A percentile compares a stretch with the other conserved stretches of the same genome.
phyloP scores from a whole-genome alignment of 768 basidiomycete species.

The Termitomyces sp. region DNA sequence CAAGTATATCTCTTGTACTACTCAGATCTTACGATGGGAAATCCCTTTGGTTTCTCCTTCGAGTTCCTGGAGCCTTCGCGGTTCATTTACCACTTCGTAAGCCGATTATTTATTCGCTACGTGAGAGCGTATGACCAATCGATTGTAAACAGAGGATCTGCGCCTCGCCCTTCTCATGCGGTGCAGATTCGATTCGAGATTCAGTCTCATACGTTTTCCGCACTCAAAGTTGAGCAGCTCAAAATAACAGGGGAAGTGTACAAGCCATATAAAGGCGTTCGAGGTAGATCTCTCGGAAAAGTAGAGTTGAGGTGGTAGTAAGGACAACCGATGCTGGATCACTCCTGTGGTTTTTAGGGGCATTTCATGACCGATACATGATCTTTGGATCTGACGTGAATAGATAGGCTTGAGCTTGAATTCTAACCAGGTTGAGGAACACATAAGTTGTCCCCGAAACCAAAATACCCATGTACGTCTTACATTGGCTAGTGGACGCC shows the following conservation, averaged over 20 bases:
- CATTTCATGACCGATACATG: not conserved
- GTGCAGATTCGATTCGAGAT: constrained; percentile 70
- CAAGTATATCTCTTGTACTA: not conserved
- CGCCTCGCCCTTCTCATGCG: constrained; percentile 68
- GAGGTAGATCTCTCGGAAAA: constrained; percentile 59
- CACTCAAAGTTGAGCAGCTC: constrained; percentile 81
- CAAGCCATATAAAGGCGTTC: constrained; percentile 90
- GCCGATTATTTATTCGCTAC: not conserved
- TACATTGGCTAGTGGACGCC: not conserved
- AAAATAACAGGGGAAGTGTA: constrained; percentile 74
- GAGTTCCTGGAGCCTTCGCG: constrained; percentile 66
- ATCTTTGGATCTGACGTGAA: not conserved
- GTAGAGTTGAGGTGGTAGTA: constrained; percentile 62
- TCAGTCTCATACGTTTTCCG: constrained; percentile 67
- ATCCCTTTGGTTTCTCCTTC: constrained; percentile 63
- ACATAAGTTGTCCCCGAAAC: not conserved
- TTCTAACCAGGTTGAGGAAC: not conserved
- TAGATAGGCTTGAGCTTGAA: not conserved
- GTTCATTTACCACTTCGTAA: constrained; percentile 50
- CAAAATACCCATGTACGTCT: not conserved
- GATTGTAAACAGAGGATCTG: constrained; percentile 19
- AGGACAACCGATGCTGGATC: not conserved
- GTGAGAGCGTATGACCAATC: not conserved
- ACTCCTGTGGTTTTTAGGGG: not conserved
- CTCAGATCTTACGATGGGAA: constrained; percentile 75